phyloP scores from a whole-genome alignment of 2,329 filamentous ascomycete genomes.

The Aspergillus viridinutans region DNA sequence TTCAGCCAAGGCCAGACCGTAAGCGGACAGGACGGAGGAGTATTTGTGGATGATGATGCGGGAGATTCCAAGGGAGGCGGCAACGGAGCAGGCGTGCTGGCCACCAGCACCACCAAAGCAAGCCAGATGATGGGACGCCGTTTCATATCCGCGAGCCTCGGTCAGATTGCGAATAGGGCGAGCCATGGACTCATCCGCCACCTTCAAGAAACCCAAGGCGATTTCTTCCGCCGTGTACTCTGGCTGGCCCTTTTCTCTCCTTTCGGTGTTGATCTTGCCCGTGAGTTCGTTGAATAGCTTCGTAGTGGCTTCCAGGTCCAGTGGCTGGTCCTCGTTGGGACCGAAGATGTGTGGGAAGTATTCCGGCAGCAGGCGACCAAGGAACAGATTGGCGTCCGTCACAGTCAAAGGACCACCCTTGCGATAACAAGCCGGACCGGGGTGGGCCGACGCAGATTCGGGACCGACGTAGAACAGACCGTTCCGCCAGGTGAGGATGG shows the following conservation, averaged over 20 bases:
- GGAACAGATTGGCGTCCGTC: slow-evolving; percentile 84
- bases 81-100: slow-evolving; percentile 88
- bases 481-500: slow-evolving; percentile 74
- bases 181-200: slow-evolving; percentile 42
- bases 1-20: slow-evolving; percentile 88
- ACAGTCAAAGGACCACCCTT: slow-evolving; percentile 89
- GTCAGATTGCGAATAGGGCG: slow-evolving; percentile 85
- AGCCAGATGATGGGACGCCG: slow-evolving; percentile 81
- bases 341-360: slow-evolving; percentile 98
- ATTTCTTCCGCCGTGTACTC: slow-evolving; percentile 50
- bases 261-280: slow-evolving; percentile 54
- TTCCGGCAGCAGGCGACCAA: slow-evolving; percentile 79
- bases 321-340: slow-evolving; percentile 75
- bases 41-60: slow-evolving; percentile 87
- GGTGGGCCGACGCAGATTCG: slow-evolving; percentile 86
- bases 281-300: slow-evolving; percentile 72
- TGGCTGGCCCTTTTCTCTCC: slow-evolving; percentile 38
- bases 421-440: slow-evolving; percentile 85
- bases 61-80: slow-evolving; percentile 74
- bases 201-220: slow-evolving; percentile 39
- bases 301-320: slow-evolving; percentile 72
- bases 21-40: slow-evolving; percentile 86
- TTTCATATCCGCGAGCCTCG: slow-evolving; percentile 88
- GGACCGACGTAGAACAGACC: slow-evolving; percentile 89
- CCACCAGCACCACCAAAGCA: slow-evolving; percentile 91